Conservation (phyloP, 163 green algal genomes). For the Smithsoniella earleae region DNA sequence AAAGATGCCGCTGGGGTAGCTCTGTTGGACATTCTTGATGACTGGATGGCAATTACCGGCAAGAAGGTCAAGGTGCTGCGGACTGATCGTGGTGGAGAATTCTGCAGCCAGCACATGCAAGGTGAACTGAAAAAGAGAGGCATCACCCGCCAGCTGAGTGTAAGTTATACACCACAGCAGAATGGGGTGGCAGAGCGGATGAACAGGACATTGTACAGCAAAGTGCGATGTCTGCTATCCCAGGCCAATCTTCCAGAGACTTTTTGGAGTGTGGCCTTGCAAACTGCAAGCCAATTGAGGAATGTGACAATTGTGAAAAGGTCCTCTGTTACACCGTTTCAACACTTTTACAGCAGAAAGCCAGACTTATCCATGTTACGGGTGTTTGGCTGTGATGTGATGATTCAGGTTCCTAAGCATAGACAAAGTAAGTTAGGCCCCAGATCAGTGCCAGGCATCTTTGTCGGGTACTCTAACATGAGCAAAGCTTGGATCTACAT, state of each 20-base stretch:
- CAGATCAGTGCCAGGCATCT: background rate
- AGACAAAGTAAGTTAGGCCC: background rate
- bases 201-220: background rate
- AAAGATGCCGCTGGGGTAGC: too few relatives aligned
- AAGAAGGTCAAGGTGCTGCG: background rate
- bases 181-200: background rate
- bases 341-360: background rate
- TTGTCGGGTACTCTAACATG: background rate
- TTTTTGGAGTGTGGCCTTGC: background rate
- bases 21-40: too few relatives aligned
- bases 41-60: too few relatives aligned
- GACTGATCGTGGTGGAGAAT: background rate
- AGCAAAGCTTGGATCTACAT: background rate
- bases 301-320: too few relatives aligned
- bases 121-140: too few relatives aligned
- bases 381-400: background rate
- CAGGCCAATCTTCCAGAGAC: background rate
- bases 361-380: background rate
- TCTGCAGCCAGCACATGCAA: too few relatives aligned
- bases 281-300: background rate
- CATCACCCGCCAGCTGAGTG: background rate
- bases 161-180: background rate
- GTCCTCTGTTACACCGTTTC: background rate
- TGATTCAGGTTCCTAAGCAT: background rate
- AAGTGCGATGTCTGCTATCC: background rate